phyloP scores from a whole-genome alignment of 2,329 filamentous ascomycete genomes.

The Exophiala mesophila region DNA sequence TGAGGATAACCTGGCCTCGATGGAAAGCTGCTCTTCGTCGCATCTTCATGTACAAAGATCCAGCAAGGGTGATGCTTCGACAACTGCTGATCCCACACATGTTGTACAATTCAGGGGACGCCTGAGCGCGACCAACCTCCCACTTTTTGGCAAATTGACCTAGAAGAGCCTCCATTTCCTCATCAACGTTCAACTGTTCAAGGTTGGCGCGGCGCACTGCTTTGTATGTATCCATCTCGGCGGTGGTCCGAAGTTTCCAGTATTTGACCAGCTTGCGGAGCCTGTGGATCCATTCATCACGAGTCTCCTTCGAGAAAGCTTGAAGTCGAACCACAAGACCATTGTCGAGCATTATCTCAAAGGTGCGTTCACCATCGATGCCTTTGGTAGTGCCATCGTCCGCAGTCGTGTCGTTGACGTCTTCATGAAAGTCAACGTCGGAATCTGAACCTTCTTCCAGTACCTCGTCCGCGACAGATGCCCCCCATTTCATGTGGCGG shows the following conservation, averaged over 20 bases:
- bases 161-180: constrained; percentile 60
- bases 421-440: constrained; percentile 53
- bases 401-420: constrained; percentile 40
- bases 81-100: constrained; percentile 62
- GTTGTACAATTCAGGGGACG: constrained; percentile 62
- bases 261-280: constrained; percentile 55
- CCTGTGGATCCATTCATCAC: constrained; percentile 58
- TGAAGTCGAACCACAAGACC: constrained; percentile 58
- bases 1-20: constrained; percentile 56
- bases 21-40: constrained; percentile 58
- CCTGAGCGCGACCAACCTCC: constrained; percentile 60
- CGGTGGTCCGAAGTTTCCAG: constrained; percentile 54
- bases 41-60: constrained; percentile 59
- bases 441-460: constrained; percentile 50
- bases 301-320: constrained; percentile 53
- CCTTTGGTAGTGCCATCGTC: constrained; percentile 52
- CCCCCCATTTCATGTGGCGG: constrained; percentile 51
- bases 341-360: constrained; percentile 60
- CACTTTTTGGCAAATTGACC: constrained; percentile 64
- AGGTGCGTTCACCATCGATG: constrained; percentile 53
- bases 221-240: constrained; percentile 56
- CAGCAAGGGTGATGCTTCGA: constrained; percentile 58
- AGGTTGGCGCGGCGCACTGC: constrained; percentile 55
- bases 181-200: constrained; percentile 57
- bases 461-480: constrained; percentile 48